phyloP scores from a whole-genome alignment of 768 basidiomycete species.

The Hirschioporus abietinus region DNA sequence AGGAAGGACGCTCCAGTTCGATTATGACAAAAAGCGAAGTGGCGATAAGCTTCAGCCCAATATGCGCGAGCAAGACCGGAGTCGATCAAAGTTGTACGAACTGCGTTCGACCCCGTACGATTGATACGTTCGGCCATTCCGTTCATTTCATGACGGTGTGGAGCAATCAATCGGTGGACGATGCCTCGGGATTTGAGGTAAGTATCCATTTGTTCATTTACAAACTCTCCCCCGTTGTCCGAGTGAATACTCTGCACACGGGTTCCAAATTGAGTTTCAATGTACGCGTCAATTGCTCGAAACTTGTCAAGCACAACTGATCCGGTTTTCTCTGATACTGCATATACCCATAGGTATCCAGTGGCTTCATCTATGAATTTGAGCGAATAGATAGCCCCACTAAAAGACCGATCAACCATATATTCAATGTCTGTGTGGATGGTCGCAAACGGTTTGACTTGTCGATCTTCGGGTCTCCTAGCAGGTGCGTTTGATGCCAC shows the following conservation, averaged over 20 bases:
- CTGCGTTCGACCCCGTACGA: conserved; percentile 21
- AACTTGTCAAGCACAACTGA: neutral
- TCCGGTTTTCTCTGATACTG: neutral
- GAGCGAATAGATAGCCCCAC: neutral
- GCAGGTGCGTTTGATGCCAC: neutral
- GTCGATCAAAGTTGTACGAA: conserved; percentile 19
- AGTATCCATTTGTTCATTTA: conserved; percentile 17
- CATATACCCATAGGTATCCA: conserved; percentile 4
- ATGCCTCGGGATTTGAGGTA: conserved; percentile 20
- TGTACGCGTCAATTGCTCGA: neutral
- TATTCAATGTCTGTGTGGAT: neutral
- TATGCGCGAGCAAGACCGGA: conserved; percentile 17
- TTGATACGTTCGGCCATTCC: conserved; percentile 26
- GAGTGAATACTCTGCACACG: conserved; percentile 12
- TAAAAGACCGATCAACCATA: neutral
- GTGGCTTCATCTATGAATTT: neutral
- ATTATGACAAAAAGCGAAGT: neutral
- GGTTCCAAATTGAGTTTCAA: neutral
- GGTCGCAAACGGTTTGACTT: neutral
- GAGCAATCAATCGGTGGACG: conserved; percentile 18
- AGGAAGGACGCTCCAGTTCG: neutral
- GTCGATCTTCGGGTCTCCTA: neutral
- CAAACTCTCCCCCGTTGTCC: conserved; percentile 27
- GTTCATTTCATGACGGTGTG: conserved; percentile 27
- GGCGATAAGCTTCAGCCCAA: conserved; percentile 10